These are phyloP conservation scores for Vaccinium macrocarpon DNA, from an alignment of 148 eudicot species.

Conservation along the genomic window DNA sequence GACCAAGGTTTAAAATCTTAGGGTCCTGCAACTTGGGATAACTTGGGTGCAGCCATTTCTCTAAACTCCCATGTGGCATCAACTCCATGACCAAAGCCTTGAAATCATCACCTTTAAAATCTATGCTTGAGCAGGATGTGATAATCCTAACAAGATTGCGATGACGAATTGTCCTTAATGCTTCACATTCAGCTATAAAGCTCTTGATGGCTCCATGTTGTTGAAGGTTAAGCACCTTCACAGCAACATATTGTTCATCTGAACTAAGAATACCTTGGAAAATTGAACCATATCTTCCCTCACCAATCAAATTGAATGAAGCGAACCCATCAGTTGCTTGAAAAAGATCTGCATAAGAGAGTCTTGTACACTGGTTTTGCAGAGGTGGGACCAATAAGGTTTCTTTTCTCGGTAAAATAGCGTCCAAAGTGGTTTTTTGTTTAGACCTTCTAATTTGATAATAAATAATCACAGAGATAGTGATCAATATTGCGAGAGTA, in stretches of 20 bases:
- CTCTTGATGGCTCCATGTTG: constrained; percentile 9
- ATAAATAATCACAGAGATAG: not conserved
- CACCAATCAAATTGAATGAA: constrained; percentile 5
- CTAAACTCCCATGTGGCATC: constrained; percentile 20
- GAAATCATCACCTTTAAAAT: not conserved
- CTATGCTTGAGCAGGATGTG: constrained; percentile 14
- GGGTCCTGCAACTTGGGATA: not conserved
- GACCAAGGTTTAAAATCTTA: not conserved
- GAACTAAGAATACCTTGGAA: constrained; percentile 1
- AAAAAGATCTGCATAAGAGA: constrained; percentile 18
- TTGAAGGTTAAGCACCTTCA: constrained; percentile 17
- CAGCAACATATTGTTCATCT: constrained; percentile 3
- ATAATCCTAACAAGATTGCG: constrained; percentile 16
- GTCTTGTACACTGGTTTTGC: not conserved
- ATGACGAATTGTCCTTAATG: constrained; percentile 12
- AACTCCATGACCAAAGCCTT: constrained; percentile 19
- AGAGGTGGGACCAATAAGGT: too few relatives aligned
- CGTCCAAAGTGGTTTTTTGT: not conserved
- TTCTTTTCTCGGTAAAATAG: too few relatives aligned
- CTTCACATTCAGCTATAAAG: constrained; percentile 17
- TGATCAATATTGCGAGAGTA: not conserved
- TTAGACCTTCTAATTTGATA: not conserved
- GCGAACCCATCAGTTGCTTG: constrained; percentile 20
- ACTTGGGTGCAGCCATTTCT: constrained; percentile 14
- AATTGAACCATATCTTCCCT: constrained; percentile 16